Evolutionary conservation across 2,329 filamentous ascomycete species (phyloP), one percentile per base, ranked within the genome.

Genomic region (Ascochyta viciae-villosae): DNA sequence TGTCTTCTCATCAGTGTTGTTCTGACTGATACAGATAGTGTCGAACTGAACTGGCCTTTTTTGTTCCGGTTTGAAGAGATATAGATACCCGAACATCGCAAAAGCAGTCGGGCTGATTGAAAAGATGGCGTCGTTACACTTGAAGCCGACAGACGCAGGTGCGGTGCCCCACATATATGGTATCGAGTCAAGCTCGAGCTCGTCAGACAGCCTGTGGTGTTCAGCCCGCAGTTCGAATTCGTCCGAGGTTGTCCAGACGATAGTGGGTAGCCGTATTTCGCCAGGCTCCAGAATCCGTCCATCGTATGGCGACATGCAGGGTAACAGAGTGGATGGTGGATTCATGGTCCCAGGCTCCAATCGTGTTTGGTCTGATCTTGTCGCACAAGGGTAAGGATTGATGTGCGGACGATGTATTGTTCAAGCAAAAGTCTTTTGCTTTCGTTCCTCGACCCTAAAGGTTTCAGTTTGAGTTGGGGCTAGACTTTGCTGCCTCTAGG

Each of bases 121-220:
- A 13, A 55, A 19, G 3, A 19, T 24, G 1, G 41, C 19, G n/a
- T 27, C 29, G 19, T 59, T 59, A 33, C 51, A 52, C 34, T 23
- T 37, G 3, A 53, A 34, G 7, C 7, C 3, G 6, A 52, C 16
- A 6, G 51, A 46, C 3, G 39, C 48, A 15, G 48, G 39, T 4
- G 39, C 43, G 4, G 39, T 49, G 15, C 57, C 57, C 51, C 57
- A 55, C 1, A 52, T 48, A 12, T 59, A 53, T 0, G 52, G 56
- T 12, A 59, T 34, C 2, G 57, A 48, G 15, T 59, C 48, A 16
- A 49, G 56, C 6, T 56, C 19, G 12, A 45, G 34, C 0, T 33
- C 19, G 1, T 37, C 24, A 9, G 16, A 24, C n/a, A 51, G 13
- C 7, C 3, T 12, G 10, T 45, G 33, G n/a, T 41, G 19, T 19